These are phyloP conservation scores for Curvularia sp. DNA, from an alignment of 2,329 filamentous ascomycete species.

Conservation along the genomic window DNA sequence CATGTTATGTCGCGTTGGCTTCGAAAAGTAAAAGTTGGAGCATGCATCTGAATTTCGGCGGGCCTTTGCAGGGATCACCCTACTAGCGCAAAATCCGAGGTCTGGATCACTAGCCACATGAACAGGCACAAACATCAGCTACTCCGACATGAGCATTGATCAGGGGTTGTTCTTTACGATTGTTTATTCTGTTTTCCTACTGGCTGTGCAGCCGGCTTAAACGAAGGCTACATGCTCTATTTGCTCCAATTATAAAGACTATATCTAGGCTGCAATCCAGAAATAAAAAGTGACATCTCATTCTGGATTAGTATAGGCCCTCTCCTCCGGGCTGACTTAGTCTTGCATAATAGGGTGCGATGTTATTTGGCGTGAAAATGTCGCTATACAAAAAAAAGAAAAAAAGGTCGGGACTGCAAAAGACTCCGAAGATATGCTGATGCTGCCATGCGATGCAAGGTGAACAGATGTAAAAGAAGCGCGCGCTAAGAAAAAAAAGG, in stretches of 20 bases:
- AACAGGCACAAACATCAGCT: conserved; percentile 11
- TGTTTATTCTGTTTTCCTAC: not conserved
- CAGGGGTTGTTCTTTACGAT: not conserved
- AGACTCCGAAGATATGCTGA: conserved; percentile 13
- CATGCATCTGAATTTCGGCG: conserved; percentile 21
- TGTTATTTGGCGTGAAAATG: conserved; percentile 1
- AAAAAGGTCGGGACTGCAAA: conserved; percentile 1
- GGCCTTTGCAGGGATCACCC: conserved; percentile 22
- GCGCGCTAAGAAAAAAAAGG: not conserved
- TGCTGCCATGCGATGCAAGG: conserved; percentile 13
- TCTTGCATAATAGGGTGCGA: conserved; percentile 6
- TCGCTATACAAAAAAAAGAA: conserved; percentile 8
- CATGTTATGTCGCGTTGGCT: conserved; percentile 15
- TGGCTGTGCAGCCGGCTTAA: not conserved
- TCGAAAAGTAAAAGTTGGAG: conserved; percentile 33
- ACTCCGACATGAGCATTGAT: not conserved
- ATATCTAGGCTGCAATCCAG: conserved; percentile 7
- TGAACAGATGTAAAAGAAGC: not conserved
- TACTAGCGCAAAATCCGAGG: conserved; percentile 14
- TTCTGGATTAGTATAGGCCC: conserved; percentile 3
- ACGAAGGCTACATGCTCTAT: not conserved
- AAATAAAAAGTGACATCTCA: conserved; percentile 6
- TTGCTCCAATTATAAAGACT: conserved; percentile 11
- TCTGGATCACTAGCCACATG: not conserved
- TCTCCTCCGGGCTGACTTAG: not conserved